Evolutionary conservation across 306 rosid genomes (phyloP), one percentile per base, ranked within the genome.

Genomic region (Prunus mira): DNA sequence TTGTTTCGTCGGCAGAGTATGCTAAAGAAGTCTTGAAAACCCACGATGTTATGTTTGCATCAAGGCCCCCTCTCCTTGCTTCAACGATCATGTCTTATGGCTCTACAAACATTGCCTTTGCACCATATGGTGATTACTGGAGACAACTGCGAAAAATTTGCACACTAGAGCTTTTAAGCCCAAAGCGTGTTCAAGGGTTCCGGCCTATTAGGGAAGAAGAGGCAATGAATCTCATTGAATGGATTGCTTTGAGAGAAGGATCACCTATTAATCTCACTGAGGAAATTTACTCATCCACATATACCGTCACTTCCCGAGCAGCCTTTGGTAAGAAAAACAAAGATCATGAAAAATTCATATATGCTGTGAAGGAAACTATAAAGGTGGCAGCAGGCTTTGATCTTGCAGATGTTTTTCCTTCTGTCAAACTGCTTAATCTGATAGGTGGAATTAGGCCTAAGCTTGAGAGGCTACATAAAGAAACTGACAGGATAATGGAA

Each of bases 71-170:
- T 13, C 34, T 65, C 49, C 81, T 85, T 12, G 19, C 20, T n/a
- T 3, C 87, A 10, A 32, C 58, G 65, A 79, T 78, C 18, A 3
- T 83, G 55, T 13, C 73, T 25, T 77, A 89, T 8, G 79, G 3
- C 0, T 18, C 69, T 9, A 28, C 78, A 2, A 76, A 83, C 49
- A 83, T 87, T 57, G 71, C 46, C 5, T 81, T 71, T 51, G 64
- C 91, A 20, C 86, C 89, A 1, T 74, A 80, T 7, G 81, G 86
- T 54, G 82, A 85, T 56, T 85, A 87, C 65, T 87, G 89, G 91
- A 87, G 89, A 76, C 88, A 89, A 41, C 82, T 81, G 67, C 41
- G 87, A 18, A 89, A 83, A 65, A 78, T 89, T 68, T 89, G 84
- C 50, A 79, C 65, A 0, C 5, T 66, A 4, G 88, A 87, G 70